A percentile compares a stretch with the other conserved stretches of the same genome.
Conservation (phyloP, 768 basidiomycete species). For the Leccinum rimulosum region DNA sequence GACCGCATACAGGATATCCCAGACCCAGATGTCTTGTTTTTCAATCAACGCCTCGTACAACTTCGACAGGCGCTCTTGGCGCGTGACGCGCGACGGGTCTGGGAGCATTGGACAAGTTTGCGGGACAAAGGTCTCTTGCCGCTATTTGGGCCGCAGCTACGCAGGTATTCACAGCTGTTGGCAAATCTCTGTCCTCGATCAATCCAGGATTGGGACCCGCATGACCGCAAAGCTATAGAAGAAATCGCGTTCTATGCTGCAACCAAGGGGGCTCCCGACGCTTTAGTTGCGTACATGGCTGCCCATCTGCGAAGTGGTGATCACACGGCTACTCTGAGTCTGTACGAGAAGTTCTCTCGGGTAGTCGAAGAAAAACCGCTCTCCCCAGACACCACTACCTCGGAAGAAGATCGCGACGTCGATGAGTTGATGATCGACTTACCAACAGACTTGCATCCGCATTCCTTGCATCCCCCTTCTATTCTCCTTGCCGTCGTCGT, state of each 20-base stretch:
- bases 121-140: conserved; percentile 42
- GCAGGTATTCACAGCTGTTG: conserved; percentile 38
- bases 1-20: conserved; percentile 15
- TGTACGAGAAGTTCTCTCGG: conserved; percentile 42
- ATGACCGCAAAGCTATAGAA: conserved; percentile 34
- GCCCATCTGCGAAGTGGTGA: conserved; percentile 42
- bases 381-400: conserved; percentile 11
- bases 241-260: conserved; percentile 53
- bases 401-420: conserved; percentile 19
- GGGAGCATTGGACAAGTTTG: conserved; percentile 42
- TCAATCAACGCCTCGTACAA: conserved; percentile 35
- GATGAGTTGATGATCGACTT: conserved; percentile 27
- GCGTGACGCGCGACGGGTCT: conserved; percentile 32
- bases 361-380: conserved; percentile 19
- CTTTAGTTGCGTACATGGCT: conserved; percentile 50
- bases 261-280: conserved; percentile 40
- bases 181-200: conserved; percentile 25
- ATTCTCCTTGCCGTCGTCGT: conserved; percentile 53
- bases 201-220: conserved; percentile 25
- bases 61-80: conserved; percentile 39
- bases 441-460: conserved; percentile 14
- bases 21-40: conserved; percentile 33
- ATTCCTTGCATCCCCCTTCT: conserved; percentile 23
- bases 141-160: conserved; percentile 45
- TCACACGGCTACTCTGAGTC: conserved; percentile 39